Conservation (phyloP, 1,284 basidiomycete species). For the Hymenochaete sp. region DNA sequence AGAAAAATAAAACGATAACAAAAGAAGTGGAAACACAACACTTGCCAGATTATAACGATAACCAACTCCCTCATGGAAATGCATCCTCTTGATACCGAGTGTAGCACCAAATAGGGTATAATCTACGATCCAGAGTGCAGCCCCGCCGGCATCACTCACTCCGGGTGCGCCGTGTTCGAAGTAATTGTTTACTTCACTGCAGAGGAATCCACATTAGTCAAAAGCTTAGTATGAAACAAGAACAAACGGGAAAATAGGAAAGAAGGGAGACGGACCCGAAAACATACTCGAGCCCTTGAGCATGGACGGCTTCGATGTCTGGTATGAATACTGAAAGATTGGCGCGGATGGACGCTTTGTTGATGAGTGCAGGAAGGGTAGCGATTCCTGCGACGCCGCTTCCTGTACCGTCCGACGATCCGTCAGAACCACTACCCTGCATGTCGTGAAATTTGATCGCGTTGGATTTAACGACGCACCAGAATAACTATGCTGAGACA, state of each 20-base stretch:
- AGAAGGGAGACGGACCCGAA: constrained; percentile 46
- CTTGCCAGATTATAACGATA: constrained; percentile 38
- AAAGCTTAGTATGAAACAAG: background rate
- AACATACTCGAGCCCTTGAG: constrained; percentile 45
- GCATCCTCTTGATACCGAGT: constrained; percentile 29
- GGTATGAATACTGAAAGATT: constrained; percentile 43
- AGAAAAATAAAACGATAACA: too few relatives aligned
- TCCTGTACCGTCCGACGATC: too few relatives aligned
- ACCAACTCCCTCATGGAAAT: constrained; percentile 37
- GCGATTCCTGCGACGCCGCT: constrained; percentile 25
- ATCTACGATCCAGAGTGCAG: constrained; percentile 61
- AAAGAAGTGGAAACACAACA: constrained; percentile 13
- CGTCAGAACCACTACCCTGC: too few relatives aligned
- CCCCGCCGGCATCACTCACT: constrained; percentile 61
- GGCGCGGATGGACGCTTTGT: constrained; percentile 46
- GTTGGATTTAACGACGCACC: constrained; percentile 43
- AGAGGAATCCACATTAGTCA: too few relatives aligned
- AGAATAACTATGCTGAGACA: constrained; percentile 57
- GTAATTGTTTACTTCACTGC: constrained; percentile 21
- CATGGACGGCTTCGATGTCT: constrained; percentile 41
- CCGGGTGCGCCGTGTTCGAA: constrained; percentile 51
- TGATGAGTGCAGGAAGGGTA: constrained; percentile 36
- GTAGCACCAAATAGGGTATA: constrained; percentile 44
- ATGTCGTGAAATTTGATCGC: too few relatives aligned
- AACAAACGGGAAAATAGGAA: background rate